These are phyloP conservation scores for Stellera chamaejasme DNA, from an alignment of 345 rosid genomes.

Conservation along the genomic window DNA sequence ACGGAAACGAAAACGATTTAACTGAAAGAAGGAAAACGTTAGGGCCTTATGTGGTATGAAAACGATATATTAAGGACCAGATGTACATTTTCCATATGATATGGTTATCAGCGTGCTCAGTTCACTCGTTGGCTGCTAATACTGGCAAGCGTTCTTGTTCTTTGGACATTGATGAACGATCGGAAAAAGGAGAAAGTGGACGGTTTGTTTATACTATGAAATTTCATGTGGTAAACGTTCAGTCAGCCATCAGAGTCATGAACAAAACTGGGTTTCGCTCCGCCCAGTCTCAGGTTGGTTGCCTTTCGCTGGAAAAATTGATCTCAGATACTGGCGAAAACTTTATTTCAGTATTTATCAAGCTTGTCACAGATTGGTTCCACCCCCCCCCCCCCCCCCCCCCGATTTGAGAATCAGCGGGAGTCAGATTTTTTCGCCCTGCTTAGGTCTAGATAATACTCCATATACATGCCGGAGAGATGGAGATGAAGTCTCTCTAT, in stretches of 20 bases:
- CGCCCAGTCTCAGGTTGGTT: slow-evolving; percentile 18
- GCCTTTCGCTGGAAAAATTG: not conserved
- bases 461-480: too few relatives aligned
- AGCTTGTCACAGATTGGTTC: not conserved
- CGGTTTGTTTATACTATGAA: slow-evolving; percentile 16
- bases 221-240: slow-evolving; percentile 10
- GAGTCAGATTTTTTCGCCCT: not conserved
- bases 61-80: too few relatives aligned
- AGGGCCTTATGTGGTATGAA: too few relatives aligned
- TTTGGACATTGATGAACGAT: too few relatives aligned
- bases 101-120: too few relatives aligned
- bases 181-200: not conserved
- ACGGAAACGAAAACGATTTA: too few relatives aligned
- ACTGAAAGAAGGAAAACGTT: too few relatives aligned
- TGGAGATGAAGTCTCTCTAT: too few relatives aligned
- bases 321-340: not conserved
- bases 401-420: not conserved
- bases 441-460: not conserved
- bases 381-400: too few relatives aligned
- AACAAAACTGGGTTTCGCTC: slow-evolving; percentile 14
- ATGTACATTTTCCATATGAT: too few relatives aligned
- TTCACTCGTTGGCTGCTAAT: too few relatives aligned
- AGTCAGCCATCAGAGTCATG: slow-evolving; percentile 13
- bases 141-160: too few relatives aligned
- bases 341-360: not conserved